Conservation (phyloP, 495 filamentous ascomycete species). For the Tetracladium setigerum region DNA sequence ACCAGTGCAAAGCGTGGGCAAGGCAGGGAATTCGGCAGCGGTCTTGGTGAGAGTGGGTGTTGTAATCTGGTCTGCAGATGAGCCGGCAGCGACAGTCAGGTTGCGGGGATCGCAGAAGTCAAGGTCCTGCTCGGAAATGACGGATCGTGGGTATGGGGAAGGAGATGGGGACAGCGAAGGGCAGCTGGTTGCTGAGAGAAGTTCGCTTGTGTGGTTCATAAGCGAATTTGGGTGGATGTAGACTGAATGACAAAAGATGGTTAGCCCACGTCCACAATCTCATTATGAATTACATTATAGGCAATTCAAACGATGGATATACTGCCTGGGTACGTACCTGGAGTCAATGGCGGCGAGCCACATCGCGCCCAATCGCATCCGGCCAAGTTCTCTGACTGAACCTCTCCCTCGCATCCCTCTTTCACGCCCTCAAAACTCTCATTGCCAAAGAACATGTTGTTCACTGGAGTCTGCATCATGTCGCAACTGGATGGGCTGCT, state of each 20-base stretch:
- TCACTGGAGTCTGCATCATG: constrained; percentile 72
- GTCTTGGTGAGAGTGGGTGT: constrained; percentile 44
- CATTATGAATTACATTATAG: neutral
- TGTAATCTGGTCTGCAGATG: constrained; percentile 31
- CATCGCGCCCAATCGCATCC: constrained; percentile 68
- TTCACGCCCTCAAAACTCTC: constrained; percentile 76
- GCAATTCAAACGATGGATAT: neutral
- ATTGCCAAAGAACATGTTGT: constrained; percentile 66
- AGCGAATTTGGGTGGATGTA: constrained; percentile 73
- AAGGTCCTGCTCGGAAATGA: constrained; percentile 59
- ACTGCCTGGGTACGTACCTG: constrained; percentile 60
- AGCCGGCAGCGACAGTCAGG: constrained; percentile 65
- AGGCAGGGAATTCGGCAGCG: constrained; percentile 42
- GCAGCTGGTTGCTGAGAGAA: constrained; percentile 65
- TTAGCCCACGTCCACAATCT: constrained; percentile 5
- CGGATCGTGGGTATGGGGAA: constrained; percentile 68
- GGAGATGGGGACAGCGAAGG: constrained; percentile 80
- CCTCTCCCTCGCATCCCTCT: constrained; percentile 69
- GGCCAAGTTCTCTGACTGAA: constrained; percentile 67
- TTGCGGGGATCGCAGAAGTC: constrained; percentile 94
- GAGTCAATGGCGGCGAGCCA: constrained; percentile 81
- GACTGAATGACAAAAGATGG: constrained; percentile 40
- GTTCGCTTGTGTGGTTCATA: constrained; percentile 56
- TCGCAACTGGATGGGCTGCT: constrained; percentile 81
- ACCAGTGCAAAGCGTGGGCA: constrained; percentile 60